These are phyloP conservation scores for sorghum (Sorghum bicolor) DNA, from an alignment of 176 grass and related monocot genomes.

Conservation along the genomic window DNA sequence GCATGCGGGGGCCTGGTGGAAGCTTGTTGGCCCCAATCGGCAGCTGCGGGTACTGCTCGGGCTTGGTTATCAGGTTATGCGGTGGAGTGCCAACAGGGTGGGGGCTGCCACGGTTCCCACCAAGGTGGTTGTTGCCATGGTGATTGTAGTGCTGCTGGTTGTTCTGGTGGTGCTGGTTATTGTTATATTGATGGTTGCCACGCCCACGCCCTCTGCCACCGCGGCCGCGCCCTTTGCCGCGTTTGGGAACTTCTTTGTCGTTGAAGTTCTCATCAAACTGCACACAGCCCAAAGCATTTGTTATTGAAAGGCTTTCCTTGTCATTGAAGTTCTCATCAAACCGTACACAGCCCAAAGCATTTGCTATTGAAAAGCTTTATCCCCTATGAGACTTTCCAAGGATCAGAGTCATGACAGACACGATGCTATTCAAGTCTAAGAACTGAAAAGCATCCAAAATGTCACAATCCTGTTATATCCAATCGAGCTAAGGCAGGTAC, in stretches of 20 bases:
- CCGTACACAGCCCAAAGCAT: slow-evolving; percentile 29
- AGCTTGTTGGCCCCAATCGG: slow-evolving; percentile 50
- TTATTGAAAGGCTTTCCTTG: slow-evolving; percentile 21
- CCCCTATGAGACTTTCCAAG: background rate
- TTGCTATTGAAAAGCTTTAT: background rate
- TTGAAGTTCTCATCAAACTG: slow-evolving; percentile 60
- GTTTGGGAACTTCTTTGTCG: slow-evolving; percentile 43
- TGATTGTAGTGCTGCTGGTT: slow-evolving; percentile 38
- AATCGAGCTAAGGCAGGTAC: background rate
- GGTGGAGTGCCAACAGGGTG: slow-evolving; percentile 51
- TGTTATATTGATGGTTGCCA: slow-evolving; percentile 41
- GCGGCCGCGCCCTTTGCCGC: slow-evolving; percentile 41
- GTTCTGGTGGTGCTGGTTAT: slow-evolving; percentile 24
- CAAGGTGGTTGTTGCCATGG: slow-evolving; percentile 39
- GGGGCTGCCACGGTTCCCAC: slow-evolving; percentile 35
- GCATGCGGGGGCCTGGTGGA: slow-evolving; percentile 83
- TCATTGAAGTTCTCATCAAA: slow-evolving; percentile 48
- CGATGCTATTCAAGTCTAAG: background rate
- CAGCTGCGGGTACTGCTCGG: slow-evolving; percentile 34
- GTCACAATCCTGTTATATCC: background rate
- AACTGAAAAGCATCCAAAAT: background rate
- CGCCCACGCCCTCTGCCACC: slow-evolving; percentile 49
- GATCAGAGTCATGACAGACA: background rate
- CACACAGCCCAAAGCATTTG: slow-evolving; percentile 9
- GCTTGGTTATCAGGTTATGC: slow-evolving; percentile 33